Percentiles rank a stretch among this genome's conserved stretches.
Conservation (phyloP, 2,329 filamentous ascomycete species). For the Colletotrichum lindemuthianum region DNA sequence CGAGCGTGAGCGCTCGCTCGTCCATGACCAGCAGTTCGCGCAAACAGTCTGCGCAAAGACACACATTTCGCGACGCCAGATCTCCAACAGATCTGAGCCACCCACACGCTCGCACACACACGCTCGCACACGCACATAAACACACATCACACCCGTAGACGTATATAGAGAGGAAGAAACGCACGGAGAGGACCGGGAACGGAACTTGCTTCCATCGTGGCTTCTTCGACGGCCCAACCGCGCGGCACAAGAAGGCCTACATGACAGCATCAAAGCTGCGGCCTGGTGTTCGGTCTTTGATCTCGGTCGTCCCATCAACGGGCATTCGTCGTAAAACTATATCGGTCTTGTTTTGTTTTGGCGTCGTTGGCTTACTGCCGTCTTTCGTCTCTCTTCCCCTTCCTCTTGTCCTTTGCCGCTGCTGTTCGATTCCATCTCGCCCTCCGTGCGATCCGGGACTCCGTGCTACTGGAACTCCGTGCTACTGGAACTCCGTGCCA, state of each 20-base stretch:
- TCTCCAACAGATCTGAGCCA: neutral
- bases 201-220: neutral
- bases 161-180: neutral
- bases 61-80: neutral
- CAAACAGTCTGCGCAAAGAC: neutral
- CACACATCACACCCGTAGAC: too few species aligned
- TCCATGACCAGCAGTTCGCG: conserved; percentile 15
- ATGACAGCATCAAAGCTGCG: conserved; percentile 22
- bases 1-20: neutral
- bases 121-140: too few species aligned
- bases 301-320: conserved; percentile 35
- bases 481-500: neutral
- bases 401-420: neutral
- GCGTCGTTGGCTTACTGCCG: neutral
- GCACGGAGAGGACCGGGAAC: too few species aligned
- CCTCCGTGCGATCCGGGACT: conserved; percentile 8
- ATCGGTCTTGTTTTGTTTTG: conserved; percentile 8
- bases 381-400: neutral
- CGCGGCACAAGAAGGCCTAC: neutral
- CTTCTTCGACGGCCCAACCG: neutral
- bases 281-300: conserved; percentile 16
- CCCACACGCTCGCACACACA: neutral
- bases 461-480: neutral
- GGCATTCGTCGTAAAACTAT: conserved; percentile 17
- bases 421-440: neutral